These are phyloP conservation scores for Xylariales sp. DNA, from an alignment of 2,329 filamentous ascomycete genomes.

Conservation along the genomic window DNA sequence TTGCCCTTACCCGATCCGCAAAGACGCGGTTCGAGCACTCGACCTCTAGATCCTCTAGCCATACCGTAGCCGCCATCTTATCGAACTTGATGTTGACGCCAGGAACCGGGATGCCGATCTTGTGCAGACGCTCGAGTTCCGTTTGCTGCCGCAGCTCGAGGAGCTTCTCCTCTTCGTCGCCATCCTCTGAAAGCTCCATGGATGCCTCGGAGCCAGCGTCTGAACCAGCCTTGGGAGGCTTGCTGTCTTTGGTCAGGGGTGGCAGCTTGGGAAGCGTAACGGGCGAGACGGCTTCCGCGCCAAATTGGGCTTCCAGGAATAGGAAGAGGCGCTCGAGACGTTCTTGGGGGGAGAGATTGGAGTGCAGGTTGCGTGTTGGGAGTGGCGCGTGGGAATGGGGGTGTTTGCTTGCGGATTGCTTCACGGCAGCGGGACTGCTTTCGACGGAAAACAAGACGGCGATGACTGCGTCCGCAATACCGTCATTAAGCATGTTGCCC, in stretches of 20 bases:
- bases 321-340: slow-evolving; percentile 82
- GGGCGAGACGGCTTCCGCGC: slow-evolving; percentile 72
- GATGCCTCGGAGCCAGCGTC: slow-evolving; percentile 31
- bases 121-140: slow-evolving; percentile 75
- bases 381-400: slow-evolving; percentile 44
- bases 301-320: slow-evolving; percentile 97
- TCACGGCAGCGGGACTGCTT: slow-evolving; percentile 89
- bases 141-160: slow-evolving; percentile 52
- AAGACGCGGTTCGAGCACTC: slow-evolving; percentile 77
- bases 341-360: slow-evolving; percentile 65
- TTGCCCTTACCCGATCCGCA: slow-evolving; percentile 77
- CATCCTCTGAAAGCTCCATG: slow-evolving; percentile 31
- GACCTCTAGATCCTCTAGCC: slow-evolving; percentile 87
- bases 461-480: slow-evolving; percentile 95
- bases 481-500: slow-evolving; percentile 95
- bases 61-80: slow-evolving; percentile 80
- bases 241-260: slow-evolving; percentile 28
- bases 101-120: slow-evolving; percentile 83
- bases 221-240: slow-evolving; percentile 22
- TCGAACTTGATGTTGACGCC: slow-evolving; percentile 85
- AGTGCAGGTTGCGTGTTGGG: slow-evolving; percentile 64
- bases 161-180: slow-evolving; percentile 37
- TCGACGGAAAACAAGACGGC: slow-evolving; percentile 89
- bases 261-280: slow-evolving; percentile 62
- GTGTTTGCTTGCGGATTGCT: slow-evolving; percentile 61